These are phyloP conservation scores for Aspergillus awamori DNA, from an alignment of 2,329 filamentous ascomycete species.

Conservation along the genomic window DNA sequence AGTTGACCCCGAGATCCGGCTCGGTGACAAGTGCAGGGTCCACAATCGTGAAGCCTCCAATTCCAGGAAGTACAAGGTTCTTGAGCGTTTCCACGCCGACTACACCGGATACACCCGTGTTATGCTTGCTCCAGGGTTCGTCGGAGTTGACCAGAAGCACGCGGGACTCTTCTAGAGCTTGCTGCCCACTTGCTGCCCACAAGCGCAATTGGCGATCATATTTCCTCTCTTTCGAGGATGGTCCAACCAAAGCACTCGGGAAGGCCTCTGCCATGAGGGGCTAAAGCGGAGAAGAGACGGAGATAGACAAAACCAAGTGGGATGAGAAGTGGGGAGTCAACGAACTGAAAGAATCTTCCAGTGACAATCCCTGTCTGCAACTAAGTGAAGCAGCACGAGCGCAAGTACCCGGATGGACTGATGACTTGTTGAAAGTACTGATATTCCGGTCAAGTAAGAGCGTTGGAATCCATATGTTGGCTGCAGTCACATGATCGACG, in stretches of 20 bases:
- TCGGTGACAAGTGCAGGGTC: constrained; percentile 78
- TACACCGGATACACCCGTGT: constrained; percentile 67
- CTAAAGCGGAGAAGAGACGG: not conserved
- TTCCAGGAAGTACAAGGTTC: constrained; percentile 92
- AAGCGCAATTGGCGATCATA: constrained; percentile 95
- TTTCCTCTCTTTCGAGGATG: constrained; percentile 68
- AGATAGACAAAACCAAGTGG: not conserved
- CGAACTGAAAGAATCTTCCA: not conserved
- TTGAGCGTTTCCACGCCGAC: constrained; percentile 91
- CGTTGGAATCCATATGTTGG: not conserved
- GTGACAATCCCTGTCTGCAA: not conserved
- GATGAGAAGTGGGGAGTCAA: not conserved
- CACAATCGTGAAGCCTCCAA: constrained; percentile 88
- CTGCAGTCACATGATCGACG: constrained; percentile 9
- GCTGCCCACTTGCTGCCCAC: constrained; percentile 91
- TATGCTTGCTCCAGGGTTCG: constrained; percentile 39
- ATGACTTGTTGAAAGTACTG: not conserved
- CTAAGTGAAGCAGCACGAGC: not conserved
- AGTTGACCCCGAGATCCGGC: constrained; percentile 89
- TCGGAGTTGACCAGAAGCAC: constrained; percentile 84
- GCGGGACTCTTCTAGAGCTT: constrained; percentile 85
- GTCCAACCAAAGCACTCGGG: constrained; percentile 45
- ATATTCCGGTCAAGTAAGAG: not conserved
- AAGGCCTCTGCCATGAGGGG: constrained; percentile 42
- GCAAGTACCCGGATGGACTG: not conserved